phyloP scores from a whole-genome alignment of 169 alveolate species.

The Neospora caninum region DNA sequence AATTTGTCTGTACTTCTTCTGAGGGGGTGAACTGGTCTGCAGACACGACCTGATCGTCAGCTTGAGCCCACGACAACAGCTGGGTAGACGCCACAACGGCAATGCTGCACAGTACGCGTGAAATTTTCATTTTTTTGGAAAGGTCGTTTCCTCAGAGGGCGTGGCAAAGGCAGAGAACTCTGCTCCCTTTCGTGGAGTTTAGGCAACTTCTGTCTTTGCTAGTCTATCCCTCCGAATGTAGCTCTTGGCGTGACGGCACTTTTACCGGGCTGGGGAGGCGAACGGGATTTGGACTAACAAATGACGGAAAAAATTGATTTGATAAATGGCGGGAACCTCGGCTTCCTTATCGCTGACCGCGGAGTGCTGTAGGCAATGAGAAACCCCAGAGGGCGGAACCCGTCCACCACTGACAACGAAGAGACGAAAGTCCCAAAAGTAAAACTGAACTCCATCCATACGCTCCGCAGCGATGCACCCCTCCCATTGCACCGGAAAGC shows the following conservation, averaged over 20 bases:
- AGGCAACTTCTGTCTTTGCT: not conserved
- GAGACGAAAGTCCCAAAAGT: too few relatives aligned
- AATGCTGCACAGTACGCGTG: not conserved
- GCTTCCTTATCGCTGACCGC: too few relatives aligned
- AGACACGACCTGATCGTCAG: not conserved
- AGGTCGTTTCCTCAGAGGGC: not conserved
- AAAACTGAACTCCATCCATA: too few relatives aligned
- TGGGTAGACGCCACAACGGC: not conserved
- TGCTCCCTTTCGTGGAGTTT: not conserved
- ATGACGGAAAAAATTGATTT: not conserved
- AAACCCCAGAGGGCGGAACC: too few relatives aligned
- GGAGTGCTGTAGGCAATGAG: too few relatives aligned
- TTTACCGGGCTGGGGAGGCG: not conserved
- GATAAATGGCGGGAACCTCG: too few relatives aligned
- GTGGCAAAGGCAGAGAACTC: not conserved
- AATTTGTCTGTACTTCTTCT: not conserved
- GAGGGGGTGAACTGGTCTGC: not conserved
- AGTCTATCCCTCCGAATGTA: not conserved
- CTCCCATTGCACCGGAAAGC: too few relatives aligned
- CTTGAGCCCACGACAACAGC: not conserved
- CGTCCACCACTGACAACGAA: too few relatives aligned
- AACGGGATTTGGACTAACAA: not conserved
- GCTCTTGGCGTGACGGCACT: not conserved
- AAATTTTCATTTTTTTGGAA: not conserved
- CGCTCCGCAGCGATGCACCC: too few relatives aligned